Evolutionary conservation across 2,329 filamentous ascomycete species (phyloP).

Genomic region (Fusarium secorum): DNA sequence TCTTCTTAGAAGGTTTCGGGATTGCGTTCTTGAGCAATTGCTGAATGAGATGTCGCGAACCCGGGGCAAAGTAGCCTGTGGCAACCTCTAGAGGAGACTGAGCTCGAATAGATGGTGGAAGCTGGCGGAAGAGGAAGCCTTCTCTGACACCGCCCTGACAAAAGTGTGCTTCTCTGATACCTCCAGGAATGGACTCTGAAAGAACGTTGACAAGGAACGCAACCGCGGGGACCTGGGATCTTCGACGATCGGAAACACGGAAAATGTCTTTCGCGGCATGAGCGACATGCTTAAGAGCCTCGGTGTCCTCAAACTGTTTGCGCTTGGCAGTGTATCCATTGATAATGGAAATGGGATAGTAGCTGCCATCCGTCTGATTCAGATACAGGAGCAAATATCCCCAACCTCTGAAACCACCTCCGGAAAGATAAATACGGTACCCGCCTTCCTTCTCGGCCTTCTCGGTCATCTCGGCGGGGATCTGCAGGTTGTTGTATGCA

Average conservation of each 20-base stretch:
- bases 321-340: conserved; percentile 68
- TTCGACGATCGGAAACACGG: conserved; percentile 70
- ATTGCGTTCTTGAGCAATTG: conserved; percentile 57
- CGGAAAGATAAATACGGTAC: conserved; percentile 71
- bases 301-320: conserved; percentile 60
- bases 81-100: conserved; percentile 68
- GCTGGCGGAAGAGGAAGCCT: conserved; percentile 66
- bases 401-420: conserved; percentile 76
- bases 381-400: conserved; percentile 70
- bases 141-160: conserved; percentile 76
- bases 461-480: conserved; percentile 60
- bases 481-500: conserved; percentile 60
- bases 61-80: conserved; percentile 60
- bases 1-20: conserved; percentile 47
- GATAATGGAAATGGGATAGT: conserved; percentile 76
- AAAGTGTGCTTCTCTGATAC: conserved; percentile 70
- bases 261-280: conserved; percentile 55
- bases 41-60: conserved; percentile 56
- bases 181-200: conserved; percentile 63
- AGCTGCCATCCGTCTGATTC: conserved; percentile 63
- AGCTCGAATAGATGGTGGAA: conserved; percentile 56
- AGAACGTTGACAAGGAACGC: conserved; percentile 72
- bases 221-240: conserved; percentile 72
- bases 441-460: conserved; percentile 54
- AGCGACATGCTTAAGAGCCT: conserved; percentile 47